Base-by-base conservation (phyloP, 352 stramenopile genomes). In the Pythium scleroteichum region DNA sequence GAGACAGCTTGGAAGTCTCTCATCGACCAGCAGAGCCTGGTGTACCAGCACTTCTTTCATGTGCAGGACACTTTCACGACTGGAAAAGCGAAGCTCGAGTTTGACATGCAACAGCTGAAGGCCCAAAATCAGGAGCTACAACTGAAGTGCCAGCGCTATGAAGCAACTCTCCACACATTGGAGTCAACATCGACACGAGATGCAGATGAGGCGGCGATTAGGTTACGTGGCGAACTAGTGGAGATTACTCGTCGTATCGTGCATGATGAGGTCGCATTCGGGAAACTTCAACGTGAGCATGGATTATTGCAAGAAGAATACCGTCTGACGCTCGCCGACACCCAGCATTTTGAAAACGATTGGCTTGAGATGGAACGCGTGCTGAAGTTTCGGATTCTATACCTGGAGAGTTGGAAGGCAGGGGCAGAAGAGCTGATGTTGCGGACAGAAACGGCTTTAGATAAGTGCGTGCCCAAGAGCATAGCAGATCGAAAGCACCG, bases 361-460 rank as follows among this genome's bases (percentile, higher is more conserved):
- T 91, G 92, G 73, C 68, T 95, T 4, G 87, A 97, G 47, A 90
- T 96, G 73, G 87, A 97, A 58, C 87, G 82, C 35, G 76, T 82
- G 24, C 76, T 97, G 13, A 96, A 97, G 58, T 77, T 81, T 59
- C 84, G 92, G 4, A 78, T 97, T 9, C 56, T 97, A 33, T 97
- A 97, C 56, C 71, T 98, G 10, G 93, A 98, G 64, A 86, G 89
- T 60, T 98, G 87, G 81, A 97, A 97, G 57, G 60, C 81, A 32
- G 80, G 80, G 0, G 82, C 85, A 1, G 77, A 85, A 42, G 75
- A 83, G 10, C 75, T 78, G 51, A 82, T 94, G 7, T 60, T 78
- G 44, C 75, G 77, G 4, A 88, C 87, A 70, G 78, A 91, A 49
- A 72, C 68, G 23, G 75, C 78, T 8, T 56, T 94, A 12, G 70